phyloP scores from a whole-genome alignment of 2,329 filamentous ascomycete genomes.

The Cordyceps cicadae region DNA sequence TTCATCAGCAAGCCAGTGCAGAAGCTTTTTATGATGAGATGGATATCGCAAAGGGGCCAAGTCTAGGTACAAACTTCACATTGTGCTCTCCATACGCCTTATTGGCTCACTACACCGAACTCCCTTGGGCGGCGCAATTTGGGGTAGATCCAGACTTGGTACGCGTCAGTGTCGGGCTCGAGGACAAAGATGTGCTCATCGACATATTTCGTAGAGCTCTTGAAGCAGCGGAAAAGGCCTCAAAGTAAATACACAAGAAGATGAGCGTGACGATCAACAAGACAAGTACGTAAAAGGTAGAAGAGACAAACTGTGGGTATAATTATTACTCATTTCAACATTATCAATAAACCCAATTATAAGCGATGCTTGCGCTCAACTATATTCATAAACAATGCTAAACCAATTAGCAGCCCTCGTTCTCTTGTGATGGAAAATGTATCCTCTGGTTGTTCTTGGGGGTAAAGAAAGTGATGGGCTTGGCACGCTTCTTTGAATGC shows the following conservation, averaged over 20 bases:
- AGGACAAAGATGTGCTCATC: slow-evolving; percentile 62
- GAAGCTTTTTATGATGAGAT: slow-evolving; percentile 77
- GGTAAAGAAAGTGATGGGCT: not conserved
- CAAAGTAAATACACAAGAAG: not conserved
- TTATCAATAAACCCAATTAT: not conserved
- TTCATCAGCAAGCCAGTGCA: slow-evolving; percentile 61
- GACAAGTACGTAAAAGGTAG: not conserved
- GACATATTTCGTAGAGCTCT: slow-evolving; percentile 62
- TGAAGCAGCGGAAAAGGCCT: slow-evolving; percentile 38
- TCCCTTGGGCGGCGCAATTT: slow-evolving; percentile 80
- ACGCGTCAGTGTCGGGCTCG: slow-evolving; percentile 81
- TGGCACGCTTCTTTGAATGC: not conserved
- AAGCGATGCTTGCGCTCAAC: too few species aligned
- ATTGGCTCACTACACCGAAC: slow-evolving; percentile 81
- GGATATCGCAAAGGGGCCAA: slow-evolving; percentile 86
- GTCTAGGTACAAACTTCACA: slow-evolving; percentile 94
- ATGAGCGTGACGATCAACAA: not conserved
- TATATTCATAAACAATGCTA: not conserved
- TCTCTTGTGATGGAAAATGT: not conserved
- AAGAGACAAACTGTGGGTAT: not conserved
- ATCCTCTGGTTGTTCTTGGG: too few species aligned
- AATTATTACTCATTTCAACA: not conserved
- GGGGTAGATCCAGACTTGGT: slow-evolving; percentile 76
- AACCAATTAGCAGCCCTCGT: not conserved
- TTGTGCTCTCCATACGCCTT: slow-evolving; percentile 85